Conservation (phyloP, 2,329 filamentous ascomycete genomes). For the Talaromyces sp. region DNA sequence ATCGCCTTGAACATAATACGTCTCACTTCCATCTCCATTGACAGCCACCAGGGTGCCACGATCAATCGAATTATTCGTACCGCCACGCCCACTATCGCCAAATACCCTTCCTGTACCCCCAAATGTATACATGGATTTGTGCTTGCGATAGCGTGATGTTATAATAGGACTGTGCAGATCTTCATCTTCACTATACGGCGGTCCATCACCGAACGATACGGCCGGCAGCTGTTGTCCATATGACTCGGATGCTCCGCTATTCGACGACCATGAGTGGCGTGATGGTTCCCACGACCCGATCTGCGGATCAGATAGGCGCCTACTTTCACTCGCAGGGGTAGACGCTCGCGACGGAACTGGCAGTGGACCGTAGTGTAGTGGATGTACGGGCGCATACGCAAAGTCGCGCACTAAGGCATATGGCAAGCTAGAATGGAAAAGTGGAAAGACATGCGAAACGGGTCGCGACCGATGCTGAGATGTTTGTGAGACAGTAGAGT, state of each 20-base stretch:
- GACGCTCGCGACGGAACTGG: conserved; percentile 74
- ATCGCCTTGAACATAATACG: conserved; percentile 71
- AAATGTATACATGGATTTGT: conserved; percentile 59
- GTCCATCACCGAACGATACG: conserved; percentile 75
- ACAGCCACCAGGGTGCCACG: conserved; percentile 66
- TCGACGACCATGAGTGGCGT: conserved; percentile 55
- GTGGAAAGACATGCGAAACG: conserved; percentile 74
- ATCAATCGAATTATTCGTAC: conserved; percentile 53
- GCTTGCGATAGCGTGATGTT: conserved; percentile 79
- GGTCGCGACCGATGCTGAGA: conserved; percentile 67
- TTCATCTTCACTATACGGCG: conserved; percentile 92
- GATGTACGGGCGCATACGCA: conserved; percentile 78
- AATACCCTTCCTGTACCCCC: conserved; percentile 49
- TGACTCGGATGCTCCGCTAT: conserved; percentile 46
- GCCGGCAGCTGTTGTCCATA: conserved; percentile 70
- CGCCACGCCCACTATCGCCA: conserved; percentile 39
- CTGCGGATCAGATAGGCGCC: conserved; percentile 78
- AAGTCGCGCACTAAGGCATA: conserved; percentile 96
- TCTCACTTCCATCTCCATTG: conserved; percentile 67
- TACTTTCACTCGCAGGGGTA: conserved; percentile 78
- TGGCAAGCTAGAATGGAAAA: conserved; percentile 78
- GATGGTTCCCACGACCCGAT: conserved; percentile 70
- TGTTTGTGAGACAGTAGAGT: conserved; percentile 65
- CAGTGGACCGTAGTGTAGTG: conserved; percentile 90
- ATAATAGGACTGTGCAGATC: conserved; percentile 87